Base-by-base conservation (phyloP, 1,284 basidiomycete species). In the Cryptococcus sp. region DNA sequence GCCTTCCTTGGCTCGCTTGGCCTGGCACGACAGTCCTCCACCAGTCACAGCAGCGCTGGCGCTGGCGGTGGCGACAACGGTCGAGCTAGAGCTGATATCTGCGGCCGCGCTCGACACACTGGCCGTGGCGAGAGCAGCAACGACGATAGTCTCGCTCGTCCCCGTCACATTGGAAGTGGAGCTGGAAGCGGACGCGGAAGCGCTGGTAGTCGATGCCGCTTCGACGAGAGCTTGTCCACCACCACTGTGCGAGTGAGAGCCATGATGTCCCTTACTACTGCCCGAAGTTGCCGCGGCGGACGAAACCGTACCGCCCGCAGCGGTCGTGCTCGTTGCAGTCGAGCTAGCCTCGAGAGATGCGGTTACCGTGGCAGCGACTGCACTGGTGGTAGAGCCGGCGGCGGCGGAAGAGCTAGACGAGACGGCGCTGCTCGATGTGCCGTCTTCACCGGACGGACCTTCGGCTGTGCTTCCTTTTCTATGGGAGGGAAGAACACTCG, bases 381-480 rank as follows among this genome's bases (percentile, higher is more conserved):
- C 7, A n/a, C n/a, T 19, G 2, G 3, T n/a, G 42, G 22, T 45
- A 8, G 42, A n/a, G 42, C 42, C n/a, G 2, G 42, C 42, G n/a
- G 2, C n/a, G 4, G 13, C 2, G 42, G 5, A 8, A 15, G n/a
- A n/a, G 42, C 42, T 45, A 15, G n/a, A n/a, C n/a, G 42, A 45
- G 42, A 13, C n/a, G 42, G 8, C 31, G 31, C 31, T 35, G 51
- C 23, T 38, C 13, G 25, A 3, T 5, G 22, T 20, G 25, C 25
- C 40, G 41, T 2, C 25, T 20, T 53, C 51, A 15, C 51, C 51
- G 3, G 51, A 53, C 5, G 51, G 51, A 20, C 51, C 51, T 16
- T 44, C 22, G 8, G 42, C 22, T 5, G 23, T 31, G 17, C n/a
- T 23, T 19, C 51, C 51, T 46, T 53, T 25, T 20, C 51, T 53